Percentiles rank a stretch among this genome's conserved stretches.
Conservation (phyloP, 192 early-diverging fungal species). For the Linnemannia hyalina region DNA sequence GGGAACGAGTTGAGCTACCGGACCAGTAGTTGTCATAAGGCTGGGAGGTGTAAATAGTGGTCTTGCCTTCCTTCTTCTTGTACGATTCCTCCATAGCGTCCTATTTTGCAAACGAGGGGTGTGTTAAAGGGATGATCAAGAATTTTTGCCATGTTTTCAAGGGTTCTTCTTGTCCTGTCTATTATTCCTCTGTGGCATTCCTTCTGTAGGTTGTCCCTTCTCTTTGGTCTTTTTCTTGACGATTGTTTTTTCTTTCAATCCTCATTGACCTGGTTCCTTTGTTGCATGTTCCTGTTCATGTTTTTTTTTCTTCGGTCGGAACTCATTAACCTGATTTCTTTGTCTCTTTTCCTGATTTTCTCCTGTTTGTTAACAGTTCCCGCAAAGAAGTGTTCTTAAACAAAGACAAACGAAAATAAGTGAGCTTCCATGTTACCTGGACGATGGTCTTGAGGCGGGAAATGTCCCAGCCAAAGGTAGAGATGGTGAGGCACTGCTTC, state of each 20-base stretch:
- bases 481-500: conserved; percentile 50
- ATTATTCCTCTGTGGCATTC: neutral
- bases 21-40: conserved; percentile 57
- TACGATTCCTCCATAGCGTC: conserved; percentile 54
- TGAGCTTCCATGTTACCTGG: conserved; percentile 1
- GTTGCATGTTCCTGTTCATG: no score
- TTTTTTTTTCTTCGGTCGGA: no score
- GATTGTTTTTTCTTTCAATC: no score
- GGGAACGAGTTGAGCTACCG: conserved; percentile 37
- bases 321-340: no score
- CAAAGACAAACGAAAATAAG: no score
- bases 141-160: neutral
- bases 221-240: no score
- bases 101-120: neutral
- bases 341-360: no score
- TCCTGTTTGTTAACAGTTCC: no score
- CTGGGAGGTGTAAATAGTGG: conserved; percentile 52
- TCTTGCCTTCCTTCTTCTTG: conserved; percentile 57
- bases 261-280: no score
- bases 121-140: neutral
- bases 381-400: no score
- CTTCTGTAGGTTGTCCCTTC: neutral
- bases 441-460: conserved; percentile 38
- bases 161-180: neutral
- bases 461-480: conserved; percentile 50